Percentiles rank a stretch among this genome's conserved stretches.
These are phyloP conservation scores for Hyphopichia burtonii DNA, from an alignment of 1,139 yeast species.

Conservation along the genomic window DNA sequence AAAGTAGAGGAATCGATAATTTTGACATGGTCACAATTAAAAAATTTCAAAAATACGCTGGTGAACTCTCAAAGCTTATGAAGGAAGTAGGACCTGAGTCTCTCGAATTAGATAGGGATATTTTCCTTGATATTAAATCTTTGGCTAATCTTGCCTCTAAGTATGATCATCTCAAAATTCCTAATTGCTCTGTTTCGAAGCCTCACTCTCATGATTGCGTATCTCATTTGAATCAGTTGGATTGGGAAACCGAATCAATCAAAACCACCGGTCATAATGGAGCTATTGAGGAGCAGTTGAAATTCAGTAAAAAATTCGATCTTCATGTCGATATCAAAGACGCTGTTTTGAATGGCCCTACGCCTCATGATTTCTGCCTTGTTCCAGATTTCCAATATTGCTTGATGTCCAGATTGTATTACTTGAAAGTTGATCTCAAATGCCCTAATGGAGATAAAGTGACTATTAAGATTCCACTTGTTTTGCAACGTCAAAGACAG, in stretches of 20 bases:
- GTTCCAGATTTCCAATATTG: slow-evolving; percentile 43
- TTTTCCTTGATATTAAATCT: slow-evolving; percentile 31
- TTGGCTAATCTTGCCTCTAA: slow-evolving; percentile 33
- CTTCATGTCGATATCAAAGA: slow-evolving; percentile 21
- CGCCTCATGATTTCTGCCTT: slow-evolving; percentile 25
- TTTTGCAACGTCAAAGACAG: slow-evolving; percentile 14
- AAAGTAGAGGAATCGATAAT: slow-evolving; percentile 27
- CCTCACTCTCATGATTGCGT: slow-evolving; percentile 3
- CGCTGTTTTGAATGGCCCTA: slow-evolving; percentile 7
- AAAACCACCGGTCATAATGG: slow-evolving; percentile 10
- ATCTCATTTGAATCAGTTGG: slow-evolving; percentile 12
- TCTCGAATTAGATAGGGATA: slow-evolving; percentile 23
- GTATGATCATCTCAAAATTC: slow-evolving; percentile 21
- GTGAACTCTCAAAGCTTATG: slow-evolving; percentile 26
- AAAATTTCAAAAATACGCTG: slow-evolving; percentile 32
- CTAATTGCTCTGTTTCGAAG: slow-evolving; percentile 10
- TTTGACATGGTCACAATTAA: slow-evolving; percentile 32
- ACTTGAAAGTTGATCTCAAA: slow-evolving; percentile 29
- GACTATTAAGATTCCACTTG: slow-evolving; percentile 31
- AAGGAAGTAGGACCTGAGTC: slow-evolving; percentile 23
- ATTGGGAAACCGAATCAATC: slow-evolving; percentile 21
- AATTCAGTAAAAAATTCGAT: slow-evolving; percentile 19
- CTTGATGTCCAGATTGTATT: slow-evolving; percentile 33
- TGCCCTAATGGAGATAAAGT: slow-evolving; percentile 28
- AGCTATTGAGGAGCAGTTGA: slow-evolving; percentile 14